Percentiles rank a stretch among this genome's conserved stretches.
These are phyloP conservation scores for Mycena venus DNA, from an alignment of 768 basidiomycete genomes.

Conservation along the genomic window DNA sequence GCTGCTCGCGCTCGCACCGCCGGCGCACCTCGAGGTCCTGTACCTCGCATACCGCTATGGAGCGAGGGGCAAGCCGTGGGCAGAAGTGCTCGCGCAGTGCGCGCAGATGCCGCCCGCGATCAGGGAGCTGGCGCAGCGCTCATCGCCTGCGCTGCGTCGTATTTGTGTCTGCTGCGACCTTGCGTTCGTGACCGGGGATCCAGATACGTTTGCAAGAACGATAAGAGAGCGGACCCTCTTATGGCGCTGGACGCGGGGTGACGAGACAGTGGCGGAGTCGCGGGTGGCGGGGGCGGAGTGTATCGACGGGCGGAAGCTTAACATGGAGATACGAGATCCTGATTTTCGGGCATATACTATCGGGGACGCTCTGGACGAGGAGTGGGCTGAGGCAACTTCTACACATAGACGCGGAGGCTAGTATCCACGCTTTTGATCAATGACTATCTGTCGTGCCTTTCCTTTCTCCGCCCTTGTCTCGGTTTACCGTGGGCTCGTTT, in stretches of 20 bases:
- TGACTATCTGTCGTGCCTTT: no score
- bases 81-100: background rate
- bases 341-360: background rate
- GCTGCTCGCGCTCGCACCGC: no score
- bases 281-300: background rate
- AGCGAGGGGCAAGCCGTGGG: background rate
- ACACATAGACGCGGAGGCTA: no score
- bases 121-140: no score
- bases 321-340: background rate
- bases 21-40: no score
- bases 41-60: background rate
- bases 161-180: background rate
- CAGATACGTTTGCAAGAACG: background rate
- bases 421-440: no score
- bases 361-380: background rate
- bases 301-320: background rate
- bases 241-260: no score
- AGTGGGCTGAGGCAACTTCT: background rate
- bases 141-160: background rate
- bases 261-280: no score
- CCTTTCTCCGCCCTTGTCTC: no score
- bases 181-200: background rate
- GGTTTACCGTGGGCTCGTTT: no score
- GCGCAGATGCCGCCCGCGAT: no score
- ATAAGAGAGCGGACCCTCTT: background rate